These are phyloP conservation scores for Ganoderma lingzhi DNA, from an alignment of 1,284 basidiomycete genomes.

Conservation along the genomic window DNA sequence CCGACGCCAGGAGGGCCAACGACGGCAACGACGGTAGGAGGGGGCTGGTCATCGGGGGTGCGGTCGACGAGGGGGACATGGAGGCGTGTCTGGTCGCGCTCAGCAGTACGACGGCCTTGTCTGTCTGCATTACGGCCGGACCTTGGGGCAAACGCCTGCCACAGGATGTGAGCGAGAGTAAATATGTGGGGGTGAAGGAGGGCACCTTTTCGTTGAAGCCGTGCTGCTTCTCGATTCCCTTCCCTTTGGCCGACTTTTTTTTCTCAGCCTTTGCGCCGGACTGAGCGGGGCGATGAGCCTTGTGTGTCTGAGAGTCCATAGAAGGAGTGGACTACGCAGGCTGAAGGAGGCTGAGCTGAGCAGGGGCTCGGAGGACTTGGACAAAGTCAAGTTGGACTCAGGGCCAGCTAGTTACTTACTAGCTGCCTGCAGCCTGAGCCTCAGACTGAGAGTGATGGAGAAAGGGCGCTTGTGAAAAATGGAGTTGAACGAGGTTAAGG, in stretches of 20 bases:
- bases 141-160: slow-evolving; percentile 90
- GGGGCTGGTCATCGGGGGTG: slow-evolving; percentile 91
- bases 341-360: not conserved
- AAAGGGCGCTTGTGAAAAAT: slow-evolving; percentile 13
- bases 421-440: too few relatives aligned
- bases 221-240: slow-evolving; percentile 71
- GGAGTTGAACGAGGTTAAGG: not conserved
- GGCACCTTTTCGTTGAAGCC: slow-evolving; percentile 92
- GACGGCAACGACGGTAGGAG: slow-evolving; percentile 95
- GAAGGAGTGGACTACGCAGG: not conserved
- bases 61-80: slow-evolving; percentile 97
- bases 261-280: slow-evolving; percentile 81
- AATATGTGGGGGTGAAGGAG: slow-evolving; percentile 1
- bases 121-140: slow-evolving; percentile 90
- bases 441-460: not conserved
- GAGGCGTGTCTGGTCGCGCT: slow-evolving; percentile 92
- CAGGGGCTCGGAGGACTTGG: not conserved
- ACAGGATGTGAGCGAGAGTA: slow-evolving; percentile 5
- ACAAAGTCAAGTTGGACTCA: too few relatives aligned
- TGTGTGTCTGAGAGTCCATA: slow-evolving; percentile 80
- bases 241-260: slow-evolving; percentile 61
- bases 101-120: slow-evolving; percentile 90
- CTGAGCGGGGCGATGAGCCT: slow-evolving; percentile 78
- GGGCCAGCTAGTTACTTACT: too few relatives aligned
- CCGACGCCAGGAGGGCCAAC: slow-evolving; percentile 98